Base-by-base conservation (phyloP, 331 rosid genomes). In the Cydonia oblonga region DNA sequence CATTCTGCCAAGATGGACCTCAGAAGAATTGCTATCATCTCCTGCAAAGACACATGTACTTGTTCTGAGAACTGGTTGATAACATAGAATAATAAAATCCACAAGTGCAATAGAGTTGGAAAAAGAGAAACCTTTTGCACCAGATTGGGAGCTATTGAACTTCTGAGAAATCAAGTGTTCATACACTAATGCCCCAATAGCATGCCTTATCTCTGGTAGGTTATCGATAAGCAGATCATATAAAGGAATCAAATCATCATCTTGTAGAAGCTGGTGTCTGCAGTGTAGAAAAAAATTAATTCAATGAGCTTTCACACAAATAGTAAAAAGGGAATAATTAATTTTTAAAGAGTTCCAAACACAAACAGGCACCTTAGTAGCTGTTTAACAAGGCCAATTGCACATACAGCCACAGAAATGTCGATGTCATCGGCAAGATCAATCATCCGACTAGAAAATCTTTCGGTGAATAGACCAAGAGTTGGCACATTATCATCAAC, bases 361-460 rank as follows among this genome's bases (percentile, higher is more conserved):
- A 54, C 42, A 68, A 18, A 29, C 42, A 74, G 30, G 69, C 66
- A 91, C 98, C 97, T 91, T 57, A 93, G 80, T n/a, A 93, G 84
- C 79, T 91, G 96, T 80, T 87, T 93, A 40, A 93, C 96, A 86
- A 93, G 98, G 68, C 95, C 96, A 77, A 91, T 91, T 78, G 96
- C 98, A 65, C 87, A 87, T 73, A 91, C 96, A 76, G 97, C 96
- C 73, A 91, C 98, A 78, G 97, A 82, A 76, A 86, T 87, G 70
- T 93, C 98, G 72, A 85, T 82, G 83, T 93, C 97, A 80, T 89
- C 97, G 53, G 98, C 98, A 84, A 93, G 93, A 81, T 91, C 98
- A 70, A 91, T 93, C 98, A 93, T 93, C 70, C 96, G 86, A 69
- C 86, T 84, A 32, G 98, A 90, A 87, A 93, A 93, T 80, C 98